Evolutionary conservation across 306 rosid species (phyloP).

Genomic region (Elaeagnus macrophylla): DNA sequence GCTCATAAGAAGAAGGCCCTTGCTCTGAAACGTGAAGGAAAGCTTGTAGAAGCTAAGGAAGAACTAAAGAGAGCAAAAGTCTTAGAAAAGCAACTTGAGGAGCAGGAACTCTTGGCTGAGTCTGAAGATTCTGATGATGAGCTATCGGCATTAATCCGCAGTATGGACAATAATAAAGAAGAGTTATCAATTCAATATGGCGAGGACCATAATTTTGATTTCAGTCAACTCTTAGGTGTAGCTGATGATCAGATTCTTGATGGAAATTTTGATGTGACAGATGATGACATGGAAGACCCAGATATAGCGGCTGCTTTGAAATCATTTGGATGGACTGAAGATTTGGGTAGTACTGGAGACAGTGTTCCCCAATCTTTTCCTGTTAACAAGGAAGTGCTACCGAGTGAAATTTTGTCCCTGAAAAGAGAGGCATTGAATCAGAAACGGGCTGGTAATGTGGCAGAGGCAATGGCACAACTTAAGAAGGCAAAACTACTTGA

Average conservation of each 20-base stretch:
- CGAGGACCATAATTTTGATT: constrained; percentile 35
- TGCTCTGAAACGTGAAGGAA: constrained; percentile 83
- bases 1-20: constrained; percentile 77
- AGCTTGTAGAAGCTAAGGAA: constrained; percentile 87
- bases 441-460: constrained; percentile 68
- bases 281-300: constrained; percentile 87
- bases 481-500: constrained; percentile 80
- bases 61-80: constrained; percentile 81
- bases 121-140: constrained; percentile 92
- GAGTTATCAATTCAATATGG: constrained; percentile 27
- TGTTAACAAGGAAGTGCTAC: constrained; percentile 35
- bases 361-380: constrained; percentile 17
- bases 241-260: constrained; percentile 39
- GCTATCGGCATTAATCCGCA: constrained; percentile 60
- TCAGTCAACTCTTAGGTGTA: constrained; percentile 40
- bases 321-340: constrained; percentile 80
- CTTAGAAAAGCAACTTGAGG: constrained; percentile 83
- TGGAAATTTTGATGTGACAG: constrained; percentile 67
- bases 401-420: constrained; percentile 57
- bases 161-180: constrained; percentile 56
- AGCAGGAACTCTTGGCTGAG: constrained; percentile 74
- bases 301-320: constrained; percentile 59
- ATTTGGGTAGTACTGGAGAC: constrained; percentile 24
- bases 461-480: constrained; percentile 69
- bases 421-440: constrained; percentile 76